Base-by-base conservation (phyloP, 441 rosid species). In the Erysimum cheiri region DNA sequence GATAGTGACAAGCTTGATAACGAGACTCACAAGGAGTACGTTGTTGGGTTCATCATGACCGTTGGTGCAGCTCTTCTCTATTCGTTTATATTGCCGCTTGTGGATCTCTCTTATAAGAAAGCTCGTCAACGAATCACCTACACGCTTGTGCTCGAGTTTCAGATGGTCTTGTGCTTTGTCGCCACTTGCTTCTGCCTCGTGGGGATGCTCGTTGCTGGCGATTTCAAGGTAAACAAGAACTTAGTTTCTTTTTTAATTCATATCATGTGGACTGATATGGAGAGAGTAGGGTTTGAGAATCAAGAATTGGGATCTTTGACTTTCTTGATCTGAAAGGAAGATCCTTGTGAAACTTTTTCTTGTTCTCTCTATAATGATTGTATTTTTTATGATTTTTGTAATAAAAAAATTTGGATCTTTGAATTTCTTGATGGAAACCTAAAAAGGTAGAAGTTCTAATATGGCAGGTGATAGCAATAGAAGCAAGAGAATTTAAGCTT, bases 21-120 rank as follows among this genome's bases (percentile, higher is more conserved):
- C 11, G 88, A 82, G 73, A 71, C 85, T 2, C 77, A 61, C 22
- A 62, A 14, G 39, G 60, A 67, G 50, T 81, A 85, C 24, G 39
- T 69, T n/a, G 2, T 59, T 15, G 88, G 89, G 0, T 82, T 87
- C 50, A 15, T 83, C 24, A 80, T 80, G 84, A 81, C 83, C 8
- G 44, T 82, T 6, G 86, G 60, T 17, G 87, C 95, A 39, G 73
- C 92, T 1, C 78, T 60, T 8, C 71, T 87, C 7, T 87, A 87
- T 32, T 83, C 90, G 13, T 81, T 85, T 67, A 67, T 85, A 5
- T 77, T 89, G 49, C 90, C 92, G 0, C 71, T 78, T 44, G 68
- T 85, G 6, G 96, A 87, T 83, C 75, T 87, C 46, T 67, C 80
- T 31, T 89, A 87, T 77, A 87, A 81, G 79, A 88, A 85, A 68